Evolutionary conservation across 2,329 filamentous ascomycete species (phyloP).

Genomic region (Ceratocystiopsis brevicomis): DNA sequence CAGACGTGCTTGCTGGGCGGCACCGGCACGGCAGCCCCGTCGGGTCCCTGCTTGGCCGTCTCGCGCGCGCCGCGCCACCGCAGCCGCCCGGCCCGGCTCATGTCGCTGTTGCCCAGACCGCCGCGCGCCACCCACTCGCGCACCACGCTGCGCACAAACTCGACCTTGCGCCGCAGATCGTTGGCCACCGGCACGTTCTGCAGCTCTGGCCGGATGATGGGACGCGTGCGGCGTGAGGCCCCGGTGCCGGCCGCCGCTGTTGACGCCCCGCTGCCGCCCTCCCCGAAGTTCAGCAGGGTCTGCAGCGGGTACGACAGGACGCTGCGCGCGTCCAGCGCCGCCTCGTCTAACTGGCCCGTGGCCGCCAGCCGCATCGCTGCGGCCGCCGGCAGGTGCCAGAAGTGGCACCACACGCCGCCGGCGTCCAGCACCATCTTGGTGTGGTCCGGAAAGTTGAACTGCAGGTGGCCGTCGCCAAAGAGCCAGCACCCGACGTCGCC

Average conservation of each 20-base stretch:
- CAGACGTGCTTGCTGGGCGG: slow-evolving; percentile 40
- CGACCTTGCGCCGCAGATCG: slow-evolving; percentile 53
- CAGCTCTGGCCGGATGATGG: slow-evolving; percentile 40
- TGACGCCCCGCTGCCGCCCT: slow-evolving; percentile 5
- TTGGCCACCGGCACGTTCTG: slow-evolving; percentile 52
- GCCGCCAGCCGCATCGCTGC: slow-evolving; percentile 46
- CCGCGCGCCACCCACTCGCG: slow-evolving; percentile 53
- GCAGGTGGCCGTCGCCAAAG: slow-evolving; percentile 58
- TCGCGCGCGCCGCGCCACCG: slow-evolving; percentile 42
- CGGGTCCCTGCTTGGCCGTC: slow-evolving; percentile 25
- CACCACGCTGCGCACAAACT: slow-evolving; percentile 50
- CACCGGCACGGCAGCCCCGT: slow-evolving; percentile 11
- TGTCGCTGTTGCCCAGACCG: slow-evolving; percentile 48
- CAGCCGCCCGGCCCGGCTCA: slow-evolving; percentile 33
- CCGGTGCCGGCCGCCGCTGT: slow-evolving; percentile 20
- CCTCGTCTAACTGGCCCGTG: slow-evolving; percentile 47
- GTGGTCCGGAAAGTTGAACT: slow-evolving; percentile 80
- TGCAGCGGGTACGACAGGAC: slow-evolving; percentile 55
- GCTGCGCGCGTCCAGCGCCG: slow-evolving; percentile 51
- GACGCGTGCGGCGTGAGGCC: slow-evolving; percentile 31
- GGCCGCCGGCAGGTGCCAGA: slow-evolving; percentile 56
- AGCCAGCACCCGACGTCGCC: slow-evolving; percentile 69
- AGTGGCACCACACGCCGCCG: slow-evolving; percentile 57
- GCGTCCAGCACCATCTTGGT: slow-evolving; percentile 66
- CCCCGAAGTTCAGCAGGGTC: slow-evolving; percentile 49